Evolutionary conservation across 805 yeast species (phyloP).

Genomic region (Cyberlindnera maclurae): DNA sequence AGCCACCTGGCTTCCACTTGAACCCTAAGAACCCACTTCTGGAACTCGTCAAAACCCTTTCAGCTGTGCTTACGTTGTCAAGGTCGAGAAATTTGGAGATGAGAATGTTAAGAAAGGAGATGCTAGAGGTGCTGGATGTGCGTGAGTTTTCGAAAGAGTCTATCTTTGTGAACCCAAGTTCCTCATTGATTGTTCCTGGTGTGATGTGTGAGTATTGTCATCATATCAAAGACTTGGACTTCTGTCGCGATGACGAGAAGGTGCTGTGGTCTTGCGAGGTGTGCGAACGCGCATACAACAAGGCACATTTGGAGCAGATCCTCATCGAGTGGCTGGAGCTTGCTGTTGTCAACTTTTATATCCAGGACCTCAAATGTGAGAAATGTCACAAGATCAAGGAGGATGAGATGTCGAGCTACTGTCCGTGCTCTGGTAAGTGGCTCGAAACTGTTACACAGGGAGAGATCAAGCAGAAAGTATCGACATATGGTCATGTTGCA

Average conservation of each 20-base stretch:
- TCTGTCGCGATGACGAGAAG: slow-evolving; percentile 60
- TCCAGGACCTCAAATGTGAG: slow-evolving; percentile 76
- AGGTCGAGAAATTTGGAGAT: slow-evolving; percentile 61
- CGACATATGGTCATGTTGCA: slow-evolving; percentile 53
- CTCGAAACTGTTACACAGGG: slow-evolving; percentile 42
- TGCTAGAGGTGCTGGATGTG: slow-evolving; percentile 67
- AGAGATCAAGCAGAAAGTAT: slow-evolving; percentile 38
- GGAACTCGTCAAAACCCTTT: slow-evolving; percentile 68
- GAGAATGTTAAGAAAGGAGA: slow-evolving; percentile 64
- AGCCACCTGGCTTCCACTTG: slow-evolving; percentile 65
- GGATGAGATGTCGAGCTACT: slow-evolving; percentile 63
- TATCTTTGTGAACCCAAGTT: slow-evolving; percentile 65
- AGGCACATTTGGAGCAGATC: slow-evolving; percentile 69
- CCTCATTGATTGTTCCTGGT: slow-evolving; percentile 57
- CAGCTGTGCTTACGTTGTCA: slow-evolving; percentile 67
- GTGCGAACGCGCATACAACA: slow-evolving; percentile 60
- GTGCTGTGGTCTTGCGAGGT: slow-evolving; percentile 51
- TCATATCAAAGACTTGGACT: slow-evolving; percentile 65
- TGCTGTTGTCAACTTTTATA: slow-evolving; percentile 49
- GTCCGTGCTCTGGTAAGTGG: slow-evolving; percentile 90
- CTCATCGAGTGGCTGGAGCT: slow-evolving; percentile 59
- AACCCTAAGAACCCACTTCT: slow-evolving; percentile 61
- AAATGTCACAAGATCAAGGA: slow-evolving; percentile 67
- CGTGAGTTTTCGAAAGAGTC: slow-evolving; percentile 80
- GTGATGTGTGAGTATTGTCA: slow-evolving; percentile 79